Evolutionary conservation across 805 yeast species (phyloP).

Genomic region (Phaffomyces opuntiae): DNA sequence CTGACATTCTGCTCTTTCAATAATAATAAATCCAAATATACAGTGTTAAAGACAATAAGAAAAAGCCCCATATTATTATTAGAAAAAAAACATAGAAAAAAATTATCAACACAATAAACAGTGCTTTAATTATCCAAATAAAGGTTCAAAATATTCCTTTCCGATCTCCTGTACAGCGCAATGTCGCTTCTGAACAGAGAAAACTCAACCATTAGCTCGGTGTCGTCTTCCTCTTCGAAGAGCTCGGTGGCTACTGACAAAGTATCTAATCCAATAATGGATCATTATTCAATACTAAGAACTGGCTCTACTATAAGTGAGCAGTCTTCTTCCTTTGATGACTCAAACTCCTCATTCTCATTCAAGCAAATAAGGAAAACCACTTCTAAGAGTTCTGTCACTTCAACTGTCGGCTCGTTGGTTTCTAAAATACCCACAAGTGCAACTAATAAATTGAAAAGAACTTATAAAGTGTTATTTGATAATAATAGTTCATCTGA

Average conservation of each 20-base stretch:
- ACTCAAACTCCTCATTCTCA: constrained; percentile 2
- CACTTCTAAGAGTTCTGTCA: constrained; percentile 10
- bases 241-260: not conserved
- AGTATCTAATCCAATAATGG: constrained; percentile 10
- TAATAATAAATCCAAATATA: too few species aligned
- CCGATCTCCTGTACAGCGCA: not conserved
- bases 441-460: constrained; percentile 11
- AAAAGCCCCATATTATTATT: not conserved
- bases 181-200: constrained; percentile 9
- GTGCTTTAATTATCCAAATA: too few species aligned
- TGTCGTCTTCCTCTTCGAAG: not conserved
- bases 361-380: constrained; percentile 10
- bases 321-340: constrained; percentile 7
- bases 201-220: not conserved
- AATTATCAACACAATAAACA: too few species aligned
- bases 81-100: too few species aligned
- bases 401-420: constrained; percentile 6
- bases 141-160: not conserved
- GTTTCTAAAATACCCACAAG: constrained; percentile 7
- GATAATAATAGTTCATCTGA: not conserved
- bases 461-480: constrained; percentile 11
- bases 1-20: not conserved
- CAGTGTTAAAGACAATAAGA: not conserved
- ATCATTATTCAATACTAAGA: constrained; percentile 15
- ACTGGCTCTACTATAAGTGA: constrained; percentile 8